Evolutionary conservation across 2,329 filamentous ascomycete species (phyloP), one percentile per base, ranked within the genome.

Genomic region (Epichloe bromicola): DNA sequence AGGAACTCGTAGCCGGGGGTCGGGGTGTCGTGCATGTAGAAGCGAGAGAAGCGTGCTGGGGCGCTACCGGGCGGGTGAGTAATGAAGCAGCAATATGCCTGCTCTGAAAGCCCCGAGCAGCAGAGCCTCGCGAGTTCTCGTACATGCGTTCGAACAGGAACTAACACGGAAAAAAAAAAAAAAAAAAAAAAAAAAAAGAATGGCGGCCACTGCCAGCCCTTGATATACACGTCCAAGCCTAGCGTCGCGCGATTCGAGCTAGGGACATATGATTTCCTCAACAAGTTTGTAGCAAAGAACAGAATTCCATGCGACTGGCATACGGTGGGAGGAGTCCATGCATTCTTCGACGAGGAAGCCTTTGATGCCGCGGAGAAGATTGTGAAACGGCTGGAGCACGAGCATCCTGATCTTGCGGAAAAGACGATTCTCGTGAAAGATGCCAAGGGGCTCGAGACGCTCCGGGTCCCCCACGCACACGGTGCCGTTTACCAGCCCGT

Each of bases 11-110:
- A 60, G 72, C 69, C 51, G 69, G 65, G 39, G 70, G 73, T 5
- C 68, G 74, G 53, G 72, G 67, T n/a, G 75, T 89, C 7, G 72
- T 90, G 5, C 75, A 90, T 70, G 72, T 91, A 5, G 86, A 91
- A 67, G 86, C 86, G 14, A 74, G 86, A 59, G 86, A 90, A 69
- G 85, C 82, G 4, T 90, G 86, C 61, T 89, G 79, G 78, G 86
- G 86, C 17, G 86, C 86, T n/a, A 91, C 86, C 1, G 86, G 86
- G n/a, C 70, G 86, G 61, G 83, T 86, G 61, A 73, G 80, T 72
- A 15, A 4, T 14, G 8, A 8, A 26, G 17, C n/a, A 26, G 17
- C n/a, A 50, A 19, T 26, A 8, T 45, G 33, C 11, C 33, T 26
- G 17, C 5, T 19, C 15, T 37, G 36, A 26, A 36, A 6, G 20